Percentiles rank a stretch among this genome's conserved stretches.
These are phyloP conservation scores for Lomentospora prolificans DNA, from an alignment of 2,329 filamentous ascomycete genomes.

Conservation along the genomic window DNA sequence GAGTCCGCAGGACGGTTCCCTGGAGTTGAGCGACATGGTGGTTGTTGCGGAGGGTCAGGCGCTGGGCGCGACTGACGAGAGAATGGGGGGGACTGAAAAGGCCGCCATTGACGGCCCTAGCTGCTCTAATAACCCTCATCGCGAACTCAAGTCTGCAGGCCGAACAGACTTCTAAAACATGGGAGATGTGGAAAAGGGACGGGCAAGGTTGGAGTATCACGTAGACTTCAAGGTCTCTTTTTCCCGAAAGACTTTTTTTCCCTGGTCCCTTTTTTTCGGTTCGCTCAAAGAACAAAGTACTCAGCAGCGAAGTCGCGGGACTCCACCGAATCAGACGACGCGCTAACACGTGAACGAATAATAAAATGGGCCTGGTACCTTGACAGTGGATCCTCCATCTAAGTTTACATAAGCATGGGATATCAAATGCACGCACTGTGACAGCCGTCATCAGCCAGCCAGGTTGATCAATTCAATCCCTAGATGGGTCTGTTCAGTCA, in stretches of 20 bases:
- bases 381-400: not conserved
- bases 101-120: slow-evolving; percentile 7
- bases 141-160: slow-evolving; percentile 1
- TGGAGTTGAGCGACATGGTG: slow-evolving; percentile 6
- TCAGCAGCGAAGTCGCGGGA: not conserved
- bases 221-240: not conserved
- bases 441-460: no score
- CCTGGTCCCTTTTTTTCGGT: not conserved
- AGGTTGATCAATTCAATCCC: no score
- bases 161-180: slow-evolving; percentile 1
- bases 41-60: slow-evolving; percentile 6
- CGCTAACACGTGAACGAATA: not conserved
- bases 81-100: not conserved
- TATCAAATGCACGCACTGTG: no score
- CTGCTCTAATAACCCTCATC: slow-evolving; percentile 6
- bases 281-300: not conserved
- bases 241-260: slow-evolving; percentile 4
- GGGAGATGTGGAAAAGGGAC: not conserved
- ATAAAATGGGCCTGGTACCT: not conserved
- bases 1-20: not conserved
- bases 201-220: not conserved
- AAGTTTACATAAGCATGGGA: no score
- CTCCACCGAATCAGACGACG: slow-evolving; percentile 1
- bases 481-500: no score
- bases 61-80: slow-evolving; percentile 5